Evolutionary conservation across 352 stramenopile species (phyloP).

Genomic region (Thalassiosira oceanica): DNA sequence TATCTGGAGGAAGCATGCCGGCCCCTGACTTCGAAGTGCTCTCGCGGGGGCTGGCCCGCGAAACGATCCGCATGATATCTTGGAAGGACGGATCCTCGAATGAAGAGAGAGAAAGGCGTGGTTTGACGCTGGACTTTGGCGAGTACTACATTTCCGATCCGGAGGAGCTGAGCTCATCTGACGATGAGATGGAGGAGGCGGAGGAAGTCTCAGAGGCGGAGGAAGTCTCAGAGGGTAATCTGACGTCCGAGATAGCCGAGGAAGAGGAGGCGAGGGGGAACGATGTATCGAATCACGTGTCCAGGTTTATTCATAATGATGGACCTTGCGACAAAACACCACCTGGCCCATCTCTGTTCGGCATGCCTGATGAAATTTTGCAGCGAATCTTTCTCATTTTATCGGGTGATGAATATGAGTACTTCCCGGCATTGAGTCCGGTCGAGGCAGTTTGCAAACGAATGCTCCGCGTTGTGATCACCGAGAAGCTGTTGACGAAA

Average conservation of each 20-base stretch:
- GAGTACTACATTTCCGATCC: background rate
- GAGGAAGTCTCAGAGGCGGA: conserved; percentile 3
- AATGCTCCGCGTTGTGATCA: background rate
- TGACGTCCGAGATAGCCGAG: background rate
- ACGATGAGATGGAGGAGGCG: conserved; percentile 4
- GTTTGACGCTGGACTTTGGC: background rate
- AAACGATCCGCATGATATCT: background rate
- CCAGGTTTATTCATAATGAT: background rate
- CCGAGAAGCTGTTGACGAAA: background rate
- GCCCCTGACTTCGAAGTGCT: no score
- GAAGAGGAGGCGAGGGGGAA: background rate
- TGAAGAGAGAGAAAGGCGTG: background rate
- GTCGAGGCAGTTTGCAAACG: background rate
- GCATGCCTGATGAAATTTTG: background rate
- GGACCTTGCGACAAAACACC: background rate
- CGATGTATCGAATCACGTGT: no score
- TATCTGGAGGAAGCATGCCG: no score
- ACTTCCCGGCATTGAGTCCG: background rate
- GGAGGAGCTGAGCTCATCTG: background rate
- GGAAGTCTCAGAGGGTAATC: background rate
- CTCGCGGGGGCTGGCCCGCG: no score
- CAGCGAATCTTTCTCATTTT: conserved; percentile 5
- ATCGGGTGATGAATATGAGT: background rate
- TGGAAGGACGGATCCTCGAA: background rate
- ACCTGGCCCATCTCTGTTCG: background rate